Evolutionary conservation across 257 asterid genomes (phyloP).

Genomic region (Avicennia marina): DNA sequence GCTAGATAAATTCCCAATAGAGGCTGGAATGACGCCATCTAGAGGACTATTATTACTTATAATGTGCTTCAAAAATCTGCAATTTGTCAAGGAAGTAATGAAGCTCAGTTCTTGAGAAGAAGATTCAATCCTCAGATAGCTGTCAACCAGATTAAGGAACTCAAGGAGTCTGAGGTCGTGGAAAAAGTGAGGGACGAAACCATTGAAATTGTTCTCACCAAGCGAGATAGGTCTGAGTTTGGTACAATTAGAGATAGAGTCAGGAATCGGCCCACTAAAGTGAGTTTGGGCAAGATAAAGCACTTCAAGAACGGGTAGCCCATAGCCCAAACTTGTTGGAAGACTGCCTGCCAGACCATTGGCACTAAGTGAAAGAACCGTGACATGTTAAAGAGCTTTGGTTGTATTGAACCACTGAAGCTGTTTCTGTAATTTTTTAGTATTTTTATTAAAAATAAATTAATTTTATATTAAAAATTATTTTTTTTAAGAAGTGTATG

Average conservation of each 20-base stretch:
- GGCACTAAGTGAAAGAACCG: neutral
- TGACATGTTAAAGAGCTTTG: conserved; percentile 28
- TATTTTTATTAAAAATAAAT: too few species aligned
- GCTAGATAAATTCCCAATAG: conserved; percentile 29
- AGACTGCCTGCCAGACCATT: conserved; percentile 25
- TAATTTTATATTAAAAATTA: too few species aligned
- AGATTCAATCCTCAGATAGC: neutral
- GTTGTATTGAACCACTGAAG: conserved; percentile 25
- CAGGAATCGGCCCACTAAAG: conserved; percentile 23
- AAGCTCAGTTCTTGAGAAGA: conserved; percentile 15
- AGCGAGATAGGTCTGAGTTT: conserved; percentile 10
- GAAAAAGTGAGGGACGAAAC: conserved; percentile 20
- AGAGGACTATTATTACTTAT: neutral
- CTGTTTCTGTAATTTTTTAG: too few species aligned
- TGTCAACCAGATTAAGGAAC: neutral
- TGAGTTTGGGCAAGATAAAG: neutral
- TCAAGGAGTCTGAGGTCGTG: conserved; percentile 19
- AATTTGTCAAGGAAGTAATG: conserved; percentile 23
- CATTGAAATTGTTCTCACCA: conserved; percentile 10
- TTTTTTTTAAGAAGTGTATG: too few species aligned
- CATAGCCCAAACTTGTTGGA: neutral
- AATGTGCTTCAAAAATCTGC: conserved; percentile 6
- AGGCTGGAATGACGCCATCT: conserved; percentile 12
- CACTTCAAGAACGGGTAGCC: neutral
- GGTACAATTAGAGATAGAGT: conserved; percentile 22